phyloP scores from a whole-genome alignment of 2,329 filamentous ascomycete species.

The Botrytis squamosa region DNA sequence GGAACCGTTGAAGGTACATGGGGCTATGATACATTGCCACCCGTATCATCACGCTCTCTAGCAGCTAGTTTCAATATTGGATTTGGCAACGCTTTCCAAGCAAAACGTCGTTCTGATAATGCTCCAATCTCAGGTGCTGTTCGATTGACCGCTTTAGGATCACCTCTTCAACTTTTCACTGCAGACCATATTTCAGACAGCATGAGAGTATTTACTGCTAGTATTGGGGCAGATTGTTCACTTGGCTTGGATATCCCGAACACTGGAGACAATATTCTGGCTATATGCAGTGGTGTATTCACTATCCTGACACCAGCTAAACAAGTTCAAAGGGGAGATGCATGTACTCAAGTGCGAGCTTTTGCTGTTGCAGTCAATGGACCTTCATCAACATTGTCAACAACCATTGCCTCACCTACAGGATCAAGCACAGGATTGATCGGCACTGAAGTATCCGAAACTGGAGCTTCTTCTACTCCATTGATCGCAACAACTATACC shows the following conservation, averaged over 20 bases:
- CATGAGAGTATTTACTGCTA: constrained; percentile 22
- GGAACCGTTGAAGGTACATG: constrained; percentile 12
- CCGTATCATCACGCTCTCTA: background rate
- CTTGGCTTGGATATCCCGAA: constrained; percentile 17
- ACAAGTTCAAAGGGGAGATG: constrained; percentile 2
- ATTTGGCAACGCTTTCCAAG: background rate
- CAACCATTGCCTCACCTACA: background rate
- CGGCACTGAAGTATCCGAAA: background rate
- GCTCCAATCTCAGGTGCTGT: constrained; percentile 22
- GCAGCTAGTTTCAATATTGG: constrained; percentile 22
- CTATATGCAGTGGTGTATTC: constrained; percentile 24
- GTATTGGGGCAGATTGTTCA: constrained; percentile 18
- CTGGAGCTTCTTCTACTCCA: background rate
- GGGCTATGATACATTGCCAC: constrained; percentile 24
- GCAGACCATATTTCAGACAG: constrained; percentile 17
- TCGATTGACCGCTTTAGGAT: constrained; percentile 19
- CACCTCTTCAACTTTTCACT: constrained; percentile 25
- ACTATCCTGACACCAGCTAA: constrained; percentile 24
- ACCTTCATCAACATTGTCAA: constrained; percentile 3
- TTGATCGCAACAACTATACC: constrained; percentile 9
- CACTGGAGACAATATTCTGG: constrained; percentile 18
- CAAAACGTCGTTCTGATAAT: constrained; percentile 8
- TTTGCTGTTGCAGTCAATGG: constrained; percentile 21
- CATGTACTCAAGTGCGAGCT: constrained; percentile 19
- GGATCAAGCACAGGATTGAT: background rate